phyloP scores from a whole-genome alignment of 2,329 filamentous ascomycete species.

The Allantophomopsis lycopodina region DNA sequence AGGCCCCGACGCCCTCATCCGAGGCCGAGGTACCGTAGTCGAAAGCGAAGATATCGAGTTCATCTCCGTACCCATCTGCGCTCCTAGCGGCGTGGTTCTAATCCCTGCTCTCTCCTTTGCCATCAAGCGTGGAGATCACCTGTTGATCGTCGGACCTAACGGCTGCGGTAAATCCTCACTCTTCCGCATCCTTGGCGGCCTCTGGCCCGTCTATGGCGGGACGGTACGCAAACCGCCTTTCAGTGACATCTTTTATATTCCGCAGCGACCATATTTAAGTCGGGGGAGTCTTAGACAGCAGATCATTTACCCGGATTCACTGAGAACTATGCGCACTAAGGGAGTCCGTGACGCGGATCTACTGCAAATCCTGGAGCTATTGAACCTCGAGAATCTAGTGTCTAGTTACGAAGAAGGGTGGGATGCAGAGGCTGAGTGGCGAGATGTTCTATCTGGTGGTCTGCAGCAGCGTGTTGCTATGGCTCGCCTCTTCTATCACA shows the following conservation, averaged over 20 bases:
- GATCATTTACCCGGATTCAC: slow-evolving; percentile 86
- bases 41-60: slow-evolving; percentile 81
- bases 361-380: slow-evolving; percentile 57
- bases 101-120: slow-evolving; percentile 77
- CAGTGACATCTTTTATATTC: slow-evolving; percentile 94
- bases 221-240: slow-evolving; percentile 85
- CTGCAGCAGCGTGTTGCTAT: slow-evolving; percentile 94
- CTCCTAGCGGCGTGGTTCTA: slow-evolving; percentile 88
- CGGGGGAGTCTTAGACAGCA: slow-evolving; percentile 89
- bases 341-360: slow-evolving; percentile 74
- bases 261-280: slow-evolving; percentile 86
- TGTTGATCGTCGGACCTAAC: slow-evolving; percentile 87
- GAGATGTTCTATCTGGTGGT: slow-evolving; percentile 82
- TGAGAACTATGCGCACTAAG: slow-evolving; percentile 77
- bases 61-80: slow-evolving; percentile 85
- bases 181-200: slow-evolving; percentile 87
- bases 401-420: slow-evolving; percentile 65
- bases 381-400: slow-evolving; percentile 75
- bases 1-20: slow-evolving; percentile 64
- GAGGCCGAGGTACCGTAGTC: slow-evolving; percentile 66
- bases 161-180: slow-evolving; percentile 94
- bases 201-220: slow-evolving; percentile 97
- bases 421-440: slow-evolving; percentile 94
- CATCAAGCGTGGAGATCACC: slow-evolving; percentile 74
- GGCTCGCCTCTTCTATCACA: slow-evolving; percentile 89